A percentile compares a stretch with the other conserved stretches of the same genome.
Conservation (phyloP, 2,329 filamentous ascomycete genomes). For the Pseudofabraea citricarpa region DNA sequence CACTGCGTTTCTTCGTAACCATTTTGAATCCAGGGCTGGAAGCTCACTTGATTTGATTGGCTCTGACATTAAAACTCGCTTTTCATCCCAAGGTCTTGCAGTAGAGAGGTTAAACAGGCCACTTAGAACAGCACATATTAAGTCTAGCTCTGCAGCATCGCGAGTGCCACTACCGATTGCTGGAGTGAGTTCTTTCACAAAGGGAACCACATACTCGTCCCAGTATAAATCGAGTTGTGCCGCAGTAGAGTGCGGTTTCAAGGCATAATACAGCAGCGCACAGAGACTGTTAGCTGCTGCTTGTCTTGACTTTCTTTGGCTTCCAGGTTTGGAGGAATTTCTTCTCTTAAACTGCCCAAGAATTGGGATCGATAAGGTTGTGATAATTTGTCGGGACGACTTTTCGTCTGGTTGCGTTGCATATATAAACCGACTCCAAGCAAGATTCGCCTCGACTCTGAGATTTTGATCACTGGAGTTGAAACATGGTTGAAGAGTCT, state of each 20-base stretch:
- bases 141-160: constrained; percentile 38
- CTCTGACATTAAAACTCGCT: constrained; percentile 50
- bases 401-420: constrained; percentile 60
- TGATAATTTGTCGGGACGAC: constrained; percentile 49
- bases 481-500: constrained; percentile 76
- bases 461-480: constrained; percentile 69
- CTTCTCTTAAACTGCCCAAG: constrained; percentile 64
- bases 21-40: constrained; percentile 78
- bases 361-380: constrained; percentile 65
- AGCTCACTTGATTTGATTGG: constrained; percentile 59
- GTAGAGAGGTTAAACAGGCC: constrained; percentile 58
- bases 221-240: constrained; percentile 72
- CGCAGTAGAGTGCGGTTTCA: constrained; percentile 63
- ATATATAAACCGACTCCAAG: constrained; percentile 83
- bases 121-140: constrained; percentile 63
- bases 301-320: constrained; percentile 49
- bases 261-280: constrained; percentile 77
- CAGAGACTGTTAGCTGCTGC: constrained; percentile 66
- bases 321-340: constrained; percentile 45
- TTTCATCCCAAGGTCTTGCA: constrained; percentile 66
- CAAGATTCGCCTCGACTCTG: constrained; percentile 72
- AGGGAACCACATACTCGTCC: constrained; percentile 65
- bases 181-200: constrained; percentile 52
- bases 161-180: constrained; percentile 29
- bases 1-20: constrained; percentile 70